These are phyloP conservation scores for Metschnikowia gelsemii DNA, from an alignment of 805 yeast genomes.

Conservation along the genomic window DNA sequence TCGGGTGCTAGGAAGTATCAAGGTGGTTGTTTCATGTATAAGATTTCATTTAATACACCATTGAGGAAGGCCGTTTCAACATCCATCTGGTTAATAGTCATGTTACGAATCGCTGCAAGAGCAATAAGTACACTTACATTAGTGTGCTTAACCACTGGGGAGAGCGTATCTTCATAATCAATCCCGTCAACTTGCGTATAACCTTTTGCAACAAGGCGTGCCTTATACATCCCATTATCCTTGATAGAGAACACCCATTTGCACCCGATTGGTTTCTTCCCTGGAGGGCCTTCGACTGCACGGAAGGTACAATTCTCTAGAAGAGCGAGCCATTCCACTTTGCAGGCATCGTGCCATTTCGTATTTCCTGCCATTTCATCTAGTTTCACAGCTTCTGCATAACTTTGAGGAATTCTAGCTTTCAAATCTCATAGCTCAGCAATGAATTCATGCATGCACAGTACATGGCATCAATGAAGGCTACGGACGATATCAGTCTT, in stretches of 20 bases:
- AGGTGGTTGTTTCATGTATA: constrained; percentile 3
- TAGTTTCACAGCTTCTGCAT: too few species aligned
- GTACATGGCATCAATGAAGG: too few species aligned
- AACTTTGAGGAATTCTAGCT: too few species aligned
- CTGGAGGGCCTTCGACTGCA: not conserved
- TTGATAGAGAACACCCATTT: not conserved
- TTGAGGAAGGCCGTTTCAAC: constrained; percentile 1
- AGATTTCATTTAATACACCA: constrained; percentile 1
- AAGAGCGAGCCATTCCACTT: not conserved
- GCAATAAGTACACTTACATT: constrained; percentile 6
- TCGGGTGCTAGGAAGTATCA: not conserved
- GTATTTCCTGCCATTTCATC: too few species aligned
- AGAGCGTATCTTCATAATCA: constrained; percentile 5
- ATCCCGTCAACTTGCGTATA: constrained; percentile 1
- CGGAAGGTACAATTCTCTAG: not conserved
- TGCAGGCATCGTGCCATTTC: not conserved
- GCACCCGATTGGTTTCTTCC: not conserved
- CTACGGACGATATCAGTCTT: too few species aligned
- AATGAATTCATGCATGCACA: too few species aligned
- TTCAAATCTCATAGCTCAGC: too few species aligned
- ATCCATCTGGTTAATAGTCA: not conserved
- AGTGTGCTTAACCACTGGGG: constrained; percentile 5
- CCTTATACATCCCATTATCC: constrained; percentile 1
- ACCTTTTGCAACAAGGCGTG: constrained; percentile 1
- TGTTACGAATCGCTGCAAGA: not conserved